Evolutionary conservation across 805 yeast genomes (phyloP), one percentile per base, ranked within the genome.

Genomic region (Ogataea nitratoaversa): DNA sequence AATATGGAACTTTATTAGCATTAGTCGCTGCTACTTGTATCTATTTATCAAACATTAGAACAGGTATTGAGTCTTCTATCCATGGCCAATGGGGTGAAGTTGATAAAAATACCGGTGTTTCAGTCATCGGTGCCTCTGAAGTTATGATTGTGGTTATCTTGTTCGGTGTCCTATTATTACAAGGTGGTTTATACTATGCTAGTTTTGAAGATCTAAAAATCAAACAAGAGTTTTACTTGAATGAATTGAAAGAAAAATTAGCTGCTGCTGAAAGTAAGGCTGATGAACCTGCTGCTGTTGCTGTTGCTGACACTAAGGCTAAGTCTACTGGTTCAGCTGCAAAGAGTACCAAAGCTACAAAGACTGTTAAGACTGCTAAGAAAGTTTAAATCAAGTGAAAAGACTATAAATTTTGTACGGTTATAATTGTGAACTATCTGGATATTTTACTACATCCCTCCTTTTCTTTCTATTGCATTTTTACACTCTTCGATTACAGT

Each of bases 1-100:
- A 91, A 63, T 95, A 95, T 53, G 95, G 90, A 32, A 71, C 95
- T 9, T 68, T 90, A 50, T 79, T 78, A n/a, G 72, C 86, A 42
- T 76, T 75, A 59, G 82, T 89, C 61, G 67, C 81, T 28, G 84
- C 84, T 16, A 65, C 84, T 33, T 79, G 91, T 53, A 76, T 91
- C 53, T 93, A 89, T 63, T 68, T 91, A 54, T 84, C 96, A 47
- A 93, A 93, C 67, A 70, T 91, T 50, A 76, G 87, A 57, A 78
- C 84, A 38, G 98, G 98, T 40, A 69, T 82, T 30, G 74, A 74
- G 50, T 77, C 90, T 41, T 77, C 87, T 40, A 52, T 78, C 20
- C 63, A 74, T 42, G 90, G 89, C 32, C 70, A 78, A 44, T 91
- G 98, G 98, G 98, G 96, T 50, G 98, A 91, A 37, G 95, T 93